Base-by-base conservation (phyloP, 2,329 filamentous ascomycete genomes). In the Diaporthe aspalathi region DNA sequence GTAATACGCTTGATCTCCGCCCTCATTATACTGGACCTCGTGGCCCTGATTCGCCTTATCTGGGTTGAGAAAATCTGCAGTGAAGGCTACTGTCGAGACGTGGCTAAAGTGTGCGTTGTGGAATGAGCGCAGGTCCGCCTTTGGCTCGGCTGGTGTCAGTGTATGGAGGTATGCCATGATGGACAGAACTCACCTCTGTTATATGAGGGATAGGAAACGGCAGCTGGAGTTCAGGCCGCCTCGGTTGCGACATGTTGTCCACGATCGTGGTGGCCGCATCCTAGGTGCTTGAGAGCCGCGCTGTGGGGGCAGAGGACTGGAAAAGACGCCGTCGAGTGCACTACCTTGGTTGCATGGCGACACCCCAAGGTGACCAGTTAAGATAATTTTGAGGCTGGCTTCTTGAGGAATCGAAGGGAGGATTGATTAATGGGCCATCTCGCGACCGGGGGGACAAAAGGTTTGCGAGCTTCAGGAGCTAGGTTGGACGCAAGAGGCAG, bases 101-200 rank as follows among this genome's bases (percentile, higher is more conserved):
- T 75, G 69, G 14, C 85, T 85, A 79, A 93, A 93, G 76, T 93
- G 91, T 22, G 84, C 79, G 52, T 86, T 80, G 73, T 90, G 86
- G 76, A 93, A 93, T 35, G 81, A 81, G 67, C 81, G 78, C 40
- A 92, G 81, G 53, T 93, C 90, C 79, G 87, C 83, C 91, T n/a
- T n/a, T 92, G 73, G 27, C 68, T 71, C 72, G 38, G 57, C 62
- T 24, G 73, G 74, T 70, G 76, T 74, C 65, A 69, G 60, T 9
- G 16, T 6, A 16, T 38, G 22, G n/a, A 11, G 53, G n/a, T 22
- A 17, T 22, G 43, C 57, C 47, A 20, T 62, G 20, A 20, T 49
- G 22, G 29, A 38, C 20, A 62, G 72, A 35, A 77, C 78, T 14
- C 76, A 84, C 84, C 75, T 80, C 77, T 9, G 81, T 82, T 52